Percentiles rank a stretch among this genome's conserved stretches.
phyloP scores from a whole-genome alignment of 2,329 filamentous ascomycete species.

The Penicillium paneum region DNA sequence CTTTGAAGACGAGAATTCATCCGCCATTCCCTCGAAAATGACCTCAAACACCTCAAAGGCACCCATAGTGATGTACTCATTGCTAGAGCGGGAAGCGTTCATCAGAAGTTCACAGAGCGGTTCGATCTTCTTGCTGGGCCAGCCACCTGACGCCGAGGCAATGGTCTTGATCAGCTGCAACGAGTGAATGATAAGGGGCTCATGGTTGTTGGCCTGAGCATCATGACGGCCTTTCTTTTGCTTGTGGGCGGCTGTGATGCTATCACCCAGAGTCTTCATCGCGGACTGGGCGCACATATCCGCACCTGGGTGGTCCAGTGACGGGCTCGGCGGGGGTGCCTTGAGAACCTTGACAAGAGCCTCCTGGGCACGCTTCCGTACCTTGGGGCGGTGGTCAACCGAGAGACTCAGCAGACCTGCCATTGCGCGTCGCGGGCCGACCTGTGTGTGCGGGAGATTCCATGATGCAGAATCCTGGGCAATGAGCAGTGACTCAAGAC shows the following conservation, averaged over 20 bases:
- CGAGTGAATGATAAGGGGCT: slow-evolving; percentile 84
- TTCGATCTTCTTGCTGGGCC: slow-evolving; percentile 96
- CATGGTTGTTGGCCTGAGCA: slow-evolving; percentile 55
- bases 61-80: slow-evolving; percentile 94
- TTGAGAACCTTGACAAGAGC: slow-evolving; percentile 78
- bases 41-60: slow-evolving; percentile 97
- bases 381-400: slow-evolving; percentile 85
- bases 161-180: slow-evolving; percentile 90
- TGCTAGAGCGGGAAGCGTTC: slow-evolving; percentile 82
- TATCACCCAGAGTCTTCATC: slow-evolving; percentile 71
- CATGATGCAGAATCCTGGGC: slow-evolving; percentile 85
- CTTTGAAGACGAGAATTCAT: slow-evolving; percentile 84
- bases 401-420: slow-evolving; percentile 81
- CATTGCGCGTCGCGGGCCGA: slow-evolving; percentile 81
- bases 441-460: slow-evolving; percentile 77
- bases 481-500: slow-evolving; percentile 83
- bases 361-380: slow-evolving; percentile 89
- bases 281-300: slow-evolving; percentile 95
- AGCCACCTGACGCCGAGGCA: slow-evolving; percentile 81
- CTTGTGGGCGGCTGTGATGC: slow-evolving; percentile 63
- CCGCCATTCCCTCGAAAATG: slow-evolving; percentile 87
- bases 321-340: slow-evolving; percentile 84
- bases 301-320: slow-evolving; percentile 87
- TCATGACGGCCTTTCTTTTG: slow-evolving; percentile 59
- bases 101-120: slow-evolving; percentile 83